phyloP scores from a whole-genome alignment of 306 rosid species.

The Casuarina glauca region DNA sequence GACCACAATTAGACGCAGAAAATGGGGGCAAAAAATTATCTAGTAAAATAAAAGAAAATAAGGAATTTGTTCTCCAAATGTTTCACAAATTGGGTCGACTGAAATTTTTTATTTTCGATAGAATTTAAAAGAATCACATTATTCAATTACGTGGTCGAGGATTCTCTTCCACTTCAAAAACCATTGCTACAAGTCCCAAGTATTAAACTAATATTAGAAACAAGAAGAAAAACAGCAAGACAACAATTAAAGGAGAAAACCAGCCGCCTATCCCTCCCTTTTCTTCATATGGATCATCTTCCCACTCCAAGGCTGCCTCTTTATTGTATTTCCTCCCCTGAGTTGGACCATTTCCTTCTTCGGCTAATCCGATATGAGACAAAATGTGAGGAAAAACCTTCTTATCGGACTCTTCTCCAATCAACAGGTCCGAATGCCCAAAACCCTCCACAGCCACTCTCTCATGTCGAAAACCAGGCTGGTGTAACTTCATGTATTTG shows the following conservation, averaged over 20 bases:
- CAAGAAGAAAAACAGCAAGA: constrained; percentile 5
- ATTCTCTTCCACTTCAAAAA: neutral
- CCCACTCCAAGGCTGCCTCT: constrained; percentile 30
- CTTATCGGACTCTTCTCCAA: constrained; percentile 38
- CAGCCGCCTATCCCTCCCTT: constrained; percentile 24
- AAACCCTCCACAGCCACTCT: constrained; percentile 39
- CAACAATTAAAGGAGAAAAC: constrained; percentile 29
- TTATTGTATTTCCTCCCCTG: constrained; percentile 18
- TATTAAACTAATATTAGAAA: neutral
- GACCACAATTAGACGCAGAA: no score
- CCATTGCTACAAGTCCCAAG: neutral
- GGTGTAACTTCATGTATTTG: constrained; percentile 42
- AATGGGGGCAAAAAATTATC: no score
- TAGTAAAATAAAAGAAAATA: no score
- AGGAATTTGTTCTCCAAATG: no score
- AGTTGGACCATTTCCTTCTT: constrained; percentile 2
- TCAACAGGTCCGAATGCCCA: constrained; percentile 42
- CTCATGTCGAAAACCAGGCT: constrained; percentile 29
- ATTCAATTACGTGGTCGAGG: neutral
- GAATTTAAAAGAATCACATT: neutral
- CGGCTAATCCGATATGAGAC: constrained; percentile 25
- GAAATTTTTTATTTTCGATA: no score
- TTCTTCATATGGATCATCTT: constrained; percentile 27
- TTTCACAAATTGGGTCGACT: no score
- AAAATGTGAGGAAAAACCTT: constrained; percentile 35